Percentiles rank a stretch among this genome's conserved stretches.
phyloP scores from a whole-genome alignment of 306 rosid genomes.

The Fragaria nilgerrensis region DNA sequence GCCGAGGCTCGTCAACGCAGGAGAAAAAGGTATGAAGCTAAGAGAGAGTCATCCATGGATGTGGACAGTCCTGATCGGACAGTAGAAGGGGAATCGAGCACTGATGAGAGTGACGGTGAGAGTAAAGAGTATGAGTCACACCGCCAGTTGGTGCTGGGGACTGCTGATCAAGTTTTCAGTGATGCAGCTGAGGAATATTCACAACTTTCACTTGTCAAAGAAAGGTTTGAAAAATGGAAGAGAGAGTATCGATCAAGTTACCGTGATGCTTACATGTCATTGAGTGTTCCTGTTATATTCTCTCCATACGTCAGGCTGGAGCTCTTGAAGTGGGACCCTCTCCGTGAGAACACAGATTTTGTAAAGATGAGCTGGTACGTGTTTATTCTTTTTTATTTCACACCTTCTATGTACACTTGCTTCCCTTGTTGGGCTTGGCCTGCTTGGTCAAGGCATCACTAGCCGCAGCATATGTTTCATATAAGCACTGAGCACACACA shows the following conservation, averaged over 20 bases:
- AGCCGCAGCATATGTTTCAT: background rate
- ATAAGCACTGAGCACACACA: slow-evolving; percentile 3
- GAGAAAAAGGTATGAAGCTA: slow-evolving; percentile 45
- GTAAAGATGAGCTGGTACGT: slow-evolving; percentile 82
- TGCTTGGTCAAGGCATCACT: background rate
- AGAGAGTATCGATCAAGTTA: slow-evolving; percentile 62
- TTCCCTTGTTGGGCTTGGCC: slow-evolving; percentile 10
- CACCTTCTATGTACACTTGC: background rate
- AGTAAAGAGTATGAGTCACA: slow-evolving; percentile 65
- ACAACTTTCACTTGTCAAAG: slow-evolving; percentile 71
- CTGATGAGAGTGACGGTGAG: slow-evolving; percentile 95
- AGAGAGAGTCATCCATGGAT: slow-evolving; percentile 53
- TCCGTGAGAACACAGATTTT: slow-evolving; percentile 72
- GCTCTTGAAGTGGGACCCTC: slow-evolving; percentile 97
- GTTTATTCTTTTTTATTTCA: slow-evolving; percentile 25
- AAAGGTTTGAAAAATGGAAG: slow-evolving; percentile 88
- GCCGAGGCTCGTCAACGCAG: slow-evolving; percentile 57
- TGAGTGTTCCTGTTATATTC: slow-evolving; percentile 81
- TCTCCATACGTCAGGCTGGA: slow-evolving; percentile 94
- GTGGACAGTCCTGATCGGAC: slow-evolving; percentile 49
- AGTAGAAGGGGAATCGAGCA: slow-evolving; percentile 93
- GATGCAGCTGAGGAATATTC: slow-evolving; percentile 91
- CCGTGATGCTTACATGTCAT: slow-evolving; percentile 83
- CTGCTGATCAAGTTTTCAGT: slow-evolving; percentile 79
- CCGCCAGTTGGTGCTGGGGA: slow-evolving; percentile 61